phyloP scores from a whole-genome alignment of 495 filamentous ascomycete genomes.

The Chaetomium tenue region DNA sequence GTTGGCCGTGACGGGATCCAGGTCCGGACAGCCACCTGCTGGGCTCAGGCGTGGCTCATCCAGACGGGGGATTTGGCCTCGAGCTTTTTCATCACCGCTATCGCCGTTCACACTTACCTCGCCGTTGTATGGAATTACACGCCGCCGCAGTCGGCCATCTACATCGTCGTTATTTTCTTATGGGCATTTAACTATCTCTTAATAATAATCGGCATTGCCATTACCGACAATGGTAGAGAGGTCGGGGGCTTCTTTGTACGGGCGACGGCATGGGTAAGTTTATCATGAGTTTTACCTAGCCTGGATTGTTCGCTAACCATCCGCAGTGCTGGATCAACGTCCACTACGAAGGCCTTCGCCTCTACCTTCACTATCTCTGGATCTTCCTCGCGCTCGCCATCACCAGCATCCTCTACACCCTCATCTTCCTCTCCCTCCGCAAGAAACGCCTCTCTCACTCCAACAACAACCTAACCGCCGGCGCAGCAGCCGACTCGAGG shows the following conservation, averaged over 20 bases:
- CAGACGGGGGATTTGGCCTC: slow-evolving; percentile 67
- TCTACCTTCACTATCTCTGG: slow-evolving; percentile 76
- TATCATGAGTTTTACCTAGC: not conserved
- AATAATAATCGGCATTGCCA: slow-evolving; percentile 54
- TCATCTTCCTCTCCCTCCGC: slow-evolving; percentile 62
- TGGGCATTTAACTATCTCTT: slow-evolving; percentile 63
- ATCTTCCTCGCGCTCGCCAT: slow-evolving; percentile 69
- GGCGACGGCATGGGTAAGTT: slow-evolving; percentile 61
- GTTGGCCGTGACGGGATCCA: slow-evolving; percentile 53
- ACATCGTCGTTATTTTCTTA: slow-evolving; percentile 47
- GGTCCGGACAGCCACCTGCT: slow-evolving; percentile 59
- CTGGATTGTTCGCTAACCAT: not conserved
- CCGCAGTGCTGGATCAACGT: slow-evolving; percentile 68
- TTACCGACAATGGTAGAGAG: slow-evolving; percentile 46
- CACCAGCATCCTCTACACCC: slow-evolving; percentile 61
- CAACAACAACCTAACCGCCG: not conserved
- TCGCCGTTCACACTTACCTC: slow-evolving; percentile 68
- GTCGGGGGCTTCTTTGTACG: slow-evolving; percentile 58
- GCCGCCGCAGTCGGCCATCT: slow-evolving; percentile 54
- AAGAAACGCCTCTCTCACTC: slow-evolving; percentile 31
- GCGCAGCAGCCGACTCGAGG: not conserved
- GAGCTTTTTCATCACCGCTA: slow-evolving; percentile 68
- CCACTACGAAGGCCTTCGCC: slow-evolving; percentile 58
- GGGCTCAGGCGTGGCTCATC: slow-evolving; percentile 68
- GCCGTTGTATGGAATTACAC: slow-evolving; percentile 59